Percentiles rank a stretch among this genome's conserved stretches.
These are phyloP conservation scores for Ophiostoma novo-ulmi DNA, from an alignment of 2,329 filamentous ascomycete species.

Conservation along the genomic window DNA sequence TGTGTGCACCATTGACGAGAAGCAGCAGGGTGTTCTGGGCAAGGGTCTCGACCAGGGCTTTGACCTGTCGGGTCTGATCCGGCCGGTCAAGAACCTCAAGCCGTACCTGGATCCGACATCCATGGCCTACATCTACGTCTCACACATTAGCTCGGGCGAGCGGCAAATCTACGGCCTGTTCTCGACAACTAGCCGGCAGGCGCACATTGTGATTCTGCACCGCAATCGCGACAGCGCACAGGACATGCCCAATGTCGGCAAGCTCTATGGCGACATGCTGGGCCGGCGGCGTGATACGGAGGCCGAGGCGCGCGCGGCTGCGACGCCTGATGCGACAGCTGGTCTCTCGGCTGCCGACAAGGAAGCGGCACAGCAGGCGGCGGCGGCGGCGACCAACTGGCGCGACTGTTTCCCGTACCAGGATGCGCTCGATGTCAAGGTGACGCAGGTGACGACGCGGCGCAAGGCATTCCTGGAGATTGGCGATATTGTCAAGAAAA, in stretches of 20 bases:
- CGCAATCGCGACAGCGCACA: conserved; percentile 70
- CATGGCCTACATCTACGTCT: conserved; percentile 83
- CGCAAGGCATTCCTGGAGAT: conserved; percentile 86
- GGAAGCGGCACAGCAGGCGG: conserved; percentile 20
- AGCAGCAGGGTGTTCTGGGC: conserved; percentile 82
- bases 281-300: conserved; percentile 59
- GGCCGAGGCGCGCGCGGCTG: conserved; percentile 31
- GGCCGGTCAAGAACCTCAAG: conserved; percentile 52
- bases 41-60: conserved; percentile 92
- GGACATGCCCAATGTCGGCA: conserved; percentile 83
- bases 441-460: conserved; percentile 79
- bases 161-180: conserved; percentile 91
- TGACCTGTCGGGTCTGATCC: conserved; percentile 70
- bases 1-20: conserved; percentile 87
- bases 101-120: conserved; percentile 70
- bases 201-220: conserved; percentile 83
- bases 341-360: conserved; percentile 20
- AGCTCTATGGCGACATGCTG: conserved; percentile 76
- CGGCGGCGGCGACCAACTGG: conserved; percentile 60
- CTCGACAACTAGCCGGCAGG: conserved; percentile 73
- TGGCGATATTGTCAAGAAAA: conserved; percentile 80
- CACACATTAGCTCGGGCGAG: conserved; percentile 86
- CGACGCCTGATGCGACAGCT: conserved; percentile 8
- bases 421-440: conserved; percentile 77
- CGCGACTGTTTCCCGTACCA: conserved; percentile 83